Evolutionary conservation across 2,329 filamentous ascomycete genomes (phyloP), one percentile per base, ranked within the genome.

Genomic region (Stromatinia cepivora): DNA sequence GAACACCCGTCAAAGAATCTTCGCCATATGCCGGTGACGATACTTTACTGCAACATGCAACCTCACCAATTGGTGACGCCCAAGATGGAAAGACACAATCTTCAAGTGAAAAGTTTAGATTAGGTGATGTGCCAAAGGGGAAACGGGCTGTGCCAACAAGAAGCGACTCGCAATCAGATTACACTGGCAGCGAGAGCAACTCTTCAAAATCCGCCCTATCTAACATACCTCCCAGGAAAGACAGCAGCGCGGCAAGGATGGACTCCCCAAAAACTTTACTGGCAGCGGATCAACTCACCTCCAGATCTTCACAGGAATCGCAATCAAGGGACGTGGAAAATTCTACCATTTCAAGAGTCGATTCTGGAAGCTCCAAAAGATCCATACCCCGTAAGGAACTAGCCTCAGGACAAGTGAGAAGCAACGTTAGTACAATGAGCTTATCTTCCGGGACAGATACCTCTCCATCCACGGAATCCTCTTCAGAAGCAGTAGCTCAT

Each of bases 51-150:
- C 77, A 79, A 66, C 75, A 76, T 68, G 75, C 75, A 39, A 73
- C 70, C 46, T 75, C 77, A 39, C 71, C 75, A 11, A 73, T 71
- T 13, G 59, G 67, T 39, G 65, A 67, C 13, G 72, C 70, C 53
- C 58, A 58, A 5, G 83, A 80, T 71, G 79, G 79, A 46, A 82
- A 79, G 68, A 72, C 75, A 15, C 77, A 78, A 61, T 71, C 79
- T 46, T 70, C 71, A 3, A 76, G 73, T 22, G 89, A 92, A 17
- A 88, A 88, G 39, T 94, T 94, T 80, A 92, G 90, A 79, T 80
- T 95, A 56, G 92, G 94, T 76, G 92, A 97, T 62, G 92, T 91
- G 1, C 92, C 93, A 0, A 91, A 89, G 79, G 86, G 84, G 75
- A 86, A 84, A 77, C 85, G 84, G 78, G 75, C 79, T n/a, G 81